These are phyloP conservation scores for Aspergillus sergii DNA, from an alignment of 2,329 filamentous ascomycete species.

Conservation along the genomic window DNA sequence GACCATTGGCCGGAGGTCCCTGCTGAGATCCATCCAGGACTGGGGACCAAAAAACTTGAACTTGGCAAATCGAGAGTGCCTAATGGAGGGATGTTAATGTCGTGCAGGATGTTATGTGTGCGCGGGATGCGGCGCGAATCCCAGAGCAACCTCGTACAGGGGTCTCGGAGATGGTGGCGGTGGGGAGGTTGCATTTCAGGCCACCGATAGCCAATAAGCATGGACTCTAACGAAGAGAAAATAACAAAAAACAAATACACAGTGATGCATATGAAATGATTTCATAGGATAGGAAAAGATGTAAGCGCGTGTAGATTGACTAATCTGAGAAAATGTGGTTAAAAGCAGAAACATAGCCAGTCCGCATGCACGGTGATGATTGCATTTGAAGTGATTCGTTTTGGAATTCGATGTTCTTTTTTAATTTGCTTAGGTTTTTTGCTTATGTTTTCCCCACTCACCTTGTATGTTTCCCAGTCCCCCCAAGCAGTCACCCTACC, in stretches of 20 bases:
- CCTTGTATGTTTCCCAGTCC: background rate
- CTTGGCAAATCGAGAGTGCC: constrained; percentile 7
- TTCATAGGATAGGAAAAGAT: constrained; percentile 2
- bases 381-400: too few relatives aligned
- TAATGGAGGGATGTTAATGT: constrained; percentile 18
- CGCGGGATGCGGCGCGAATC: constrained; percentile 26
- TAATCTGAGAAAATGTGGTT: constrained; percentile 1
- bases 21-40: constrained; percentile 14
- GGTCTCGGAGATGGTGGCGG: constrained; percentile 11
- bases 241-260: constrained; percentile 1
- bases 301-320: background rate
- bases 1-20: constrained; percentile 19
- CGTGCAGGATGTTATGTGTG: constrained; percentile 23
- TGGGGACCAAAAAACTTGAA: constrained; percentile 1
- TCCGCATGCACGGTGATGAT: background rate
- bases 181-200: constrained; percentile 22
- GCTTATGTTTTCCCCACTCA: background rate
- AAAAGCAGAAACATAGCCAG: background rate
- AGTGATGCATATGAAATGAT: constrained; percentile 5
- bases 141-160: constrained; percentile 26
- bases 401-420: too few relatives aligned
- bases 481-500: too few relatives aligned
- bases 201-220: constrained; percentile 12
- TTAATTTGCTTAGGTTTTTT: too few relatives aligned
- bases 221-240: background rate